Evolutionary conservation across 2,329 filamentous ascomycete species (phyloP).

Genomic region (Exophiala xenobiotica): DNA sequence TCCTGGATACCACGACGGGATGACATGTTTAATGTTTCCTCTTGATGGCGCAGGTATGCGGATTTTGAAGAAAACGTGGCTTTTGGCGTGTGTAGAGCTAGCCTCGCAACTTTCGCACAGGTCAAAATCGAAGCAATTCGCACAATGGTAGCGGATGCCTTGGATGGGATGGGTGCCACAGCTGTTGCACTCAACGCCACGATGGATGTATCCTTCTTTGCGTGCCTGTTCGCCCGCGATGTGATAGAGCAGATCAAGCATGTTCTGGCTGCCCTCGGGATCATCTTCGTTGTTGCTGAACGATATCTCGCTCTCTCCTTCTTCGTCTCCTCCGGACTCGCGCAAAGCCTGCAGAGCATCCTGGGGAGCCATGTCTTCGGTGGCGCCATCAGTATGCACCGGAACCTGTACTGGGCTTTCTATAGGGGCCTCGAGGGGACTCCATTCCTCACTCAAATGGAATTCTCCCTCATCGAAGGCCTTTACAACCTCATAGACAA

Average conservation of each 20-base stretch:
- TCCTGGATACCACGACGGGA: conserved; percentile 84
- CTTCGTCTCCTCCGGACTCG: conserved; percentile 42
- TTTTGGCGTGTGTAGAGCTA: conserved; percentile 71
- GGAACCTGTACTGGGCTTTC: not conserved
- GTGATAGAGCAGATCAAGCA: conserved; percentile 81
- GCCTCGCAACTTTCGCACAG: conserved; percentile 90
- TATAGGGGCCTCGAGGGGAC: conserved; percentile 5
- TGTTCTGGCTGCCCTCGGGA: conserved; percentile 65
- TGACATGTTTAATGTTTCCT: conserved; percentile 71
- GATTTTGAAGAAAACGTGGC: conserved; percentile 96
- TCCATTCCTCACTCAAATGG: conserved; percentile 9
- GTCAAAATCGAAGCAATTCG: conserved; percentile 94
- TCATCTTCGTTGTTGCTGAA: conserved; percentile 40
- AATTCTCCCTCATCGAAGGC: conserved; percentile 14
- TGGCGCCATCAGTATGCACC: conserved; percentile 13
- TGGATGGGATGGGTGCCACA: conserved; percentile 87
- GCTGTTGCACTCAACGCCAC: conserved; percentile 87
- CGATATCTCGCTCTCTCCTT: conserved; percentile 46
- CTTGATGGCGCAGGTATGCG: conserved; percentile 72
- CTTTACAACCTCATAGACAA: conserved; percentile 14
- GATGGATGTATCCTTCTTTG: conserved; percentile 84
- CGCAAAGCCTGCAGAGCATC: conserved; percentile 18
- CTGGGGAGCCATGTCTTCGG: conserved; percentile 15
- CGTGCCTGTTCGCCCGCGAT: conserved; percentile 92
- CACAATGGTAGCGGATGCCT: conserved; percentile 88